Percentiles rank a stretch among this genome's conserved stretches.
These are phyloP conservation scores for Leccinum sublutescens DNA, from an alignment of 768 basidiomycete species.

Conservation along the genomic window DNA sequence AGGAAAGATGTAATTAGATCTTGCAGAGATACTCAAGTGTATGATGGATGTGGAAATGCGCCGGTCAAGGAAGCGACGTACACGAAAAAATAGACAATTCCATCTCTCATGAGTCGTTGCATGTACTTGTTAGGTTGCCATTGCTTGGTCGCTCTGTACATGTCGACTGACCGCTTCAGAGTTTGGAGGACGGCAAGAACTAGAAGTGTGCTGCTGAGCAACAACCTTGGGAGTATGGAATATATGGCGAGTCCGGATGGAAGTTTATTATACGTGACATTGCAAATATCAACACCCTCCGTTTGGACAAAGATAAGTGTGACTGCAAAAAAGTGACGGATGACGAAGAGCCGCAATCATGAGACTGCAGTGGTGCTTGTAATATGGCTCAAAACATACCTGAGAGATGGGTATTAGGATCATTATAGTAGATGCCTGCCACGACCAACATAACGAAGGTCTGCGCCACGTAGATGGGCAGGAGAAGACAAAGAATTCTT, in stretches of 20 bases:
- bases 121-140: conserved; percentile 15
- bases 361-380: neutral
- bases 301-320: neutral
- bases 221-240: neutral
- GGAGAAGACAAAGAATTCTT: conserved; percentile 1
- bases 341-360: neutral
- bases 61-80: neutral
- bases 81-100: conserved; percentile 11
- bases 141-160: conserved; percentile 7
- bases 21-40: neutral
- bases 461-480: conserved; percentile 1
- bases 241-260: neutral
- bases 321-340: neutral
- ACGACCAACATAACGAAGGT: neutral
- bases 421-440: conserved; percentile 2
- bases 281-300: neutral
- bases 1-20: neutral
- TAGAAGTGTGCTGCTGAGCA: neutral
- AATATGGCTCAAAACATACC: neutral
- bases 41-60: neutral
- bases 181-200: neutral
- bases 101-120: conserved; percentile 4
- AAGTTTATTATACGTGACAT: neutral
- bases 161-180: neutral
- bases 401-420: neutral